Percentiles rank a stretch among this genome's conserved stretches.
Evolutionary conservation across 78 protist genomes (phyloP).

Genomic region (Dictyostelium capitatum): DNA sequence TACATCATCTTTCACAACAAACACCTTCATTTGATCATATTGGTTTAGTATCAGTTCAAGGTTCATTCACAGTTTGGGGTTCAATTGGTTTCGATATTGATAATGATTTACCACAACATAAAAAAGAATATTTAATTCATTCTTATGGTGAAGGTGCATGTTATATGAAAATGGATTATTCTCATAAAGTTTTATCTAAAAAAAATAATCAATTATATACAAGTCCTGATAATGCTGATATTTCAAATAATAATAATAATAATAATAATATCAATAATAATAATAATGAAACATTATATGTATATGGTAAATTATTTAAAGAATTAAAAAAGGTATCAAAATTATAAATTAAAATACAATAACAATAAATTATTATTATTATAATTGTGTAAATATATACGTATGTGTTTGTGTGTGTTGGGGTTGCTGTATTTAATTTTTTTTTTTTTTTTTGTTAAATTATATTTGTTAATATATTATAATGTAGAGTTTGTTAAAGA

Average conservation of each 20-base stretch:
- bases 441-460: too few species aligned
- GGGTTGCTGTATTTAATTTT: too few species aligned
- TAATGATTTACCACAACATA: background rate
- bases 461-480: too few species aligned
- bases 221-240: background rate
- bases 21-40: background rate
- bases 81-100: conserved; percentile 28
- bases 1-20: background rate
- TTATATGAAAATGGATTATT: conserved; percentile 22
- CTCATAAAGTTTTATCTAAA: background rate
- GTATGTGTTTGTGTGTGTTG: too few species aligned
- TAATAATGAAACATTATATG: background rate
- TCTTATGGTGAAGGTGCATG: conserved; percentile 17
- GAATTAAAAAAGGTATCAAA: background rate
- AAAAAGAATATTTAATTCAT: conserved; percentile 3
- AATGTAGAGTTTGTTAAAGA: too few species aligned
- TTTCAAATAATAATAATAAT: background rate
- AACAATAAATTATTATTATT: background rate
- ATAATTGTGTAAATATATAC: background rate
- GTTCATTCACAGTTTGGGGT: conserved; percentile 28
- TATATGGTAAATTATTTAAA: conserved; percentile 13
- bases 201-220: background rate
- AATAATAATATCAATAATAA: background rate
- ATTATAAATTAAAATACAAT: background rate
- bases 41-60: conserved; percentile 38